phyloP scores from a whole-genome alignment of 495 filamentous ascomycete genomes.

The Neurospora sp. region DNA sequence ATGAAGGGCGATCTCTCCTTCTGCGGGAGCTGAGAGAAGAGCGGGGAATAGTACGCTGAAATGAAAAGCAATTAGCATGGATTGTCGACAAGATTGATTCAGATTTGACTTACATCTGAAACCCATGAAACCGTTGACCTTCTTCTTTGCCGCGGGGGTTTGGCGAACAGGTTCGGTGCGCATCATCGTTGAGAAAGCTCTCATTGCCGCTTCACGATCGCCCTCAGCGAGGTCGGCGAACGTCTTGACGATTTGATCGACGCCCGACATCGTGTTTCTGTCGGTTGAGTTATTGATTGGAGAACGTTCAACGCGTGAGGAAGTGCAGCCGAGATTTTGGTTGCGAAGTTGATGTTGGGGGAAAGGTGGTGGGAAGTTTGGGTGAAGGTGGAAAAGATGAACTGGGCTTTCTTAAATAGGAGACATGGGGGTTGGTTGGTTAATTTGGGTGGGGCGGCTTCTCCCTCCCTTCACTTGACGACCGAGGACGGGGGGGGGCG shows the following conservation, averaged over 20 bases:
- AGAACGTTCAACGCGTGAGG: neutral
- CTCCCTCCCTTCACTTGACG: neutral
- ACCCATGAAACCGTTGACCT: constrained; percentile 12
- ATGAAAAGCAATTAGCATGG: neutral
- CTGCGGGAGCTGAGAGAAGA: constrained; percentile 9
- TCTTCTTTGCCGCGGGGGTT: constrained; percentile 5
- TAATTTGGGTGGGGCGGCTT: neutral
- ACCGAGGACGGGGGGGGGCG: neutral
- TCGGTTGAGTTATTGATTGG: neutral
- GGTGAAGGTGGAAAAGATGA: neutral
- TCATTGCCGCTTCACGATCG: constrained; percentile 1
- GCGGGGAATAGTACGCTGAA: constrained; percentile 9
- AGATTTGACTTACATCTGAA: constrained; percentile 4
- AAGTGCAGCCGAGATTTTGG: neutral
- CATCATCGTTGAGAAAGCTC: neutral
- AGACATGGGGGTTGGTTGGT: neutral
- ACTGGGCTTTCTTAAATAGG: neutral
- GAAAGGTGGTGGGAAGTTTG: neutral
- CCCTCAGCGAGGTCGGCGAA: neutral
- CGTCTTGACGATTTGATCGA: constrained; percentile 1
- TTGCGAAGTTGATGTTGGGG: neutral
- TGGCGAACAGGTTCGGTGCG: neutral
- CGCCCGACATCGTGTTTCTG: neutral
- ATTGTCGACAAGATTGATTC: neutral
- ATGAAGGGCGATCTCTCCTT: constrained; percentile 13